Evolutionary conservation across 208 protist genomes (phyloP).

Genomic region (Leishmania arabica): DNA sequence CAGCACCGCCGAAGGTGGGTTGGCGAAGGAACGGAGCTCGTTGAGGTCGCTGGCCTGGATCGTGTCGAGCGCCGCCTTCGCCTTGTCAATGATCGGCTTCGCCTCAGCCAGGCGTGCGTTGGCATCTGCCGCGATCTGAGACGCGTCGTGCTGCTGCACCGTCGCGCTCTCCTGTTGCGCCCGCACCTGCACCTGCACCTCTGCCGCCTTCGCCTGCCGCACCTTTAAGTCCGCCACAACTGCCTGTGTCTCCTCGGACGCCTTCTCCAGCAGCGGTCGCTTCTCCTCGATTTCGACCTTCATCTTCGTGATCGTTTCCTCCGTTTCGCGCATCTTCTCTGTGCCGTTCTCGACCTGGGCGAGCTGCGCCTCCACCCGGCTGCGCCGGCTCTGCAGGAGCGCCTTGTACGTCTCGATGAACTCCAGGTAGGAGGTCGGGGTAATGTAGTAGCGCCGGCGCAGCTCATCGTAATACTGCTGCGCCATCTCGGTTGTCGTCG

Average conservation of each 20-base stretch:
- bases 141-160: constrained; percentile 83
- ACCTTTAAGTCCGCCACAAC: constrained; percentile 91
- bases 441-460: constrained; percentile 94
- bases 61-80: constrained; percentile 93
- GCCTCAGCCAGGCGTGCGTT: constrained; percentile 93
- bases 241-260: constrained; percentile 85
- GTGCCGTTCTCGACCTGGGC: constrained; percentile 90
- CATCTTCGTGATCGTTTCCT: constrained; percentile 94
- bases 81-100: constrained; percentile 92
- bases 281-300: constrained; percentile 91
- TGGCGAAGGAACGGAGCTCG: constrained; percentile 94
- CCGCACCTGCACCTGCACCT: constrained; percentile 89
- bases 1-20: constrained; percentile 94
- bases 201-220: constrained; percentile 81
- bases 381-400: constrained; percentile 79
- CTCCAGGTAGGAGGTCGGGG: constrained; percentile 96
- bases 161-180: constrained; percentile 92
- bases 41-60: constrained; percentile 95
- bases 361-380: constrained; percentile 86
- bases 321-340: constrained; percentile 92
- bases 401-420: constrained; percentile 95
- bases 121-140: constrained; percentile 87
- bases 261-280: constrained; percentile 89
- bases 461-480: constrained; percentile 92
- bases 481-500: constrained; percentile 62